Conservation (phyloP, 495 filamentous ascomycete species). For the Trichoderma erinaceum region DNA sequence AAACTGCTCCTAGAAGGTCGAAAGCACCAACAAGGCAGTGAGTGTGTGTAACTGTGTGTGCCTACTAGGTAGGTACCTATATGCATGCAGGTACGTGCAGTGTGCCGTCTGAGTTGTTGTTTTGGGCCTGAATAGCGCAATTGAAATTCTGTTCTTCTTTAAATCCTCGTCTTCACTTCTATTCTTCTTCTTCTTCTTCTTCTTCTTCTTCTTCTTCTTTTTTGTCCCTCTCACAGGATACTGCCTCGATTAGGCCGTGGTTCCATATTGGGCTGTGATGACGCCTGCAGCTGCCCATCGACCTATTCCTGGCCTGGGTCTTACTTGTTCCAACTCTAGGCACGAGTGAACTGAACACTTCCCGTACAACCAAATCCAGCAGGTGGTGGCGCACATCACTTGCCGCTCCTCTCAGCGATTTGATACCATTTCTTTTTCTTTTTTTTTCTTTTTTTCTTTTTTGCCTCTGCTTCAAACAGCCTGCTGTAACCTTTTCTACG, state of each 20-base stretch:
- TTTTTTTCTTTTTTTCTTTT: background rate
- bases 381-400: conserved; percentile 9
- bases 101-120: too few species aligned
- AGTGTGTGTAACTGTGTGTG: too few species aligned
- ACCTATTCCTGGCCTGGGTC: conserved; percentile 9
- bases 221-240: background rate
- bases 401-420: conserved; percentile 17
- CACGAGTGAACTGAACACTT: background rate
- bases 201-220: background rate
- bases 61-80: too few species aligned
- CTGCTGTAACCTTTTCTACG: background rate
- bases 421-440: background rate
- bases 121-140: too few species aligned
- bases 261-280: conserved; percentile 7
- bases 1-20: too few species aligned
- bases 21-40: too few species aligned
- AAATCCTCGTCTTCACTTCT: background rate
- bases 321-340: conserved; percentile 7
- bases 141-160: too few species aligned
- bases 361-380: conserved; percentile 13
- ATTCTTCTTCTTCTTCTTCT: background rate
- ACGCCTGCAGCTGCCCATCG: conserved; percentile 1
- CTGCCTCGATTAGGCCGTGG: background rate
- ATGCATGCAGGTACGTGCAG: too few species aligned
- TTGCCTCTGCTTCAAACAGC: background rate